phyloP scores from a whole-genome alignment of 352 stramenopile genomes.

The Thraustochytrium sp. region DNA sequence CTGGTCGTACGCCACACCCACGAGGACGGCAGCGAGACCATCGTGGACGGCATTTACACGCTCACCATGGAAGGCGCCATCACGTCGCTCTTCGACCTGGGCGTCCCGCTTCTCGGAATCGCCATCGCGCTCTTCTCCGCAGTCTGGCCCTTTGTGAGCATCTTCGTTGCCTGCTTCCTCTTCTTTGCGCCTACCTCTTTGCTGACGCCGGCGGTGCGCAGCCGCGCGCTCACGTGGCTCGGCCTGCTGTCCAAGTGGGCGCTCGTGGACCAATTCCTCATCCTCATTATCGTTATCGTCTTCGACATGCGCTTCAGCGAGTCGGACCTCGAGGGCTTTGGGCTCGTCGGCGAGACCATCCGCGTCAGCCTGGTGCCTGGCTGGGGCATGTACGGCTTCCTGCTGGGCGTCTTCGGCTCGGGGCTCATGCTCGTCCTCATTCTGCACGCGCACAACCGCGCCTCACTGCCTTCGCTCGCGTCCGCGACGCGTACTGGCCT shows the following conservation, averaged over 20 bases:
- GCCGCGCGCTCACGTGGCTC: background rate
- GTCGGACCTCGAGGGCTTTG: background rate
- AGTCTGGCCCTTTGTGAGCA: background rate
- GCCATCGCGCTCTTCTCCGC: background rate
- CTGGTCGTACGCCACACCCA: background rate
- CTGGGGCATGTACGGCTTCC: background rate
- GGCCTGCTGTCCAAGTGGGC: constrained; percentile 17
- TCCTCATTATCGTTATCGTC: constrained; percentile 11
- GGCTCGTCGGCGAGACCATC: background rate
- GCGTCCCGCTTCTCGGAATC: background rate
- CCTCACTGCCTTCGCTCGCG: background rate
- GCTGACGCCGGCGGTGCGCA: background rate
- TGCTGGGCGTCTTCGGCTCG: background rate
- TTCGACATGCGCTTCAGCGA: constrained; percentile 18
- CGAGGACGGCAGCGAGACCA: background rate
- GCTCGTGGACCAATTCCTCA: constrained; percentile 33
- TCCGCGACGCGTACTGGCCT: background rate
- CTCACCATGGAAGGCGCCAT: background rate
- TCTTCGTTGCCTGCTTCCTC: background rate
- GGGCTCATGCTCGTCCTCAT: background rate
- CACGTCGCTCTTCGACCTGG: background rate
- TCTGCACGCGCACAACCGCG: background rate
- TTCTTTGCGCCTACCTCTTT: background rate
- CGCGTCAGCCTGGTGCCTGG: background rate
- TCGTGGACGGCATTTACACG: background rate